A percentile compares a stretch with the other conserved stretches of the same genome.
phyloP scores from a whole-genome alignment of 2,329 filamentous ascomycete genomes.

The Drechslerella dactyloides region DNA sequence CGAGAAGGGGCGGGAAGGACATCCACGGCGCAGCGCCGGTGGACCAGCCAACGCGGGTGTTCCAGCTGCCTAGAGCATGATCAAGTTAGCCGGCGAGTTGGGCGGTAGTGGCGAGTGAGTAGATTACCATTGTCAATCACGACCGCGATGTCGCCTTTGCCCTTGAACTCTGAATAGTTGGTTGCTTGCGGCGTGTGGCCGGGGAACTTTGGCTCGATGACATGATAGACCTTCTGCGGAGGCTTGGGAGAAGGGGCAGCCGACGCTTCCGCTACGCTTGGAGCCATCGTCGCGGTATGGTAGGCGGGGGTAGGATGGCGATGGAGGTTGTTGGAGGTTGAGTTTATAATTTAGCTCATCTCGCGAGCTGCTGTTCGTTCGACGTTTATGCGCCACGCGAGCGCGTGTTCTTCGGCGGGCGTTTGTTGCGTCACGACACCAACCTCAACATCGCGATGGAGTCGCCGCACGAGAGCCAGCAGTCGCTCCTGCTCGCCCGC shows the following conservation, averaged over 20 bases:
- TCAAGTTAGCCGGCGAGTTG: constrained; percentile 51
- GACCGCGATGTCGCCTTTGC: constrained; percentile 66
- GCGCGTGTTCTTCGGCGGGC: background rate
- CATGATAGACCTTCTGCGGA: constrained; percentile 66
- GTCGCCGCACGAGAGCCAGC: constrained; percentile 49
- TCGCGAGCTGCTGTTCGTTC: background rate
- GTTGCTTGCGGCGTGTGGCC: constrained; percentile 61
- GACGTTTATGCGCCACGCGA: background rate
- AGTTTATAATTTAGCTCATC: background rate
- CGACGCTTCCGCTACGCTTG: constrained; percentile 28
- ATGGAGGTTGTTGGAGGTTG: constrained; percentile 18
- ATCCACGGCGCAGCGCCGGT: constrained; percentile 84
- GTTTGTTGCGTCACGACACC: background rate
- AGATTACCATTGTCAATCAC: constrained; percentile 92
- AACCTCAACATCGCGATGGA: constrained; percentile 28
- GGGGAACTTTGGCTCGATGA: constrained; percentile 69
- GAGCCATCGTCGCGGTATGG: constrained; percentile 19
- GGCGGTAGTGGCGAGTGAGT: constrained; percentile 5
- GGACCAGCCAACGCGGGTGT: constrained; percentile 92
- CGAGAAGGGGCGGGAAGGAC: constrained; percentile 84
- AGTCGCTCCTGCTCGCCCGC: constrained; percentile 48
- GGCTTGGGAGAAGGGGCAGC: constrained; percentile 16
- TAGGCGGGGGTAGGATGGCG: constrained; percentile 9
- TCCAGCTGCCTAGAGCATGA: constrained; percentile 72
- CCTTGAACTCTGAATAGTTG: constrained; percentile 49